A percentile compares a stretch with the other conserved stretches of the same genome.
Evolutionary conservation across 2,329 filamentous ascomycete genomes (phyloP).

Genomic region (Cladophialophora exuberans): DNA sequence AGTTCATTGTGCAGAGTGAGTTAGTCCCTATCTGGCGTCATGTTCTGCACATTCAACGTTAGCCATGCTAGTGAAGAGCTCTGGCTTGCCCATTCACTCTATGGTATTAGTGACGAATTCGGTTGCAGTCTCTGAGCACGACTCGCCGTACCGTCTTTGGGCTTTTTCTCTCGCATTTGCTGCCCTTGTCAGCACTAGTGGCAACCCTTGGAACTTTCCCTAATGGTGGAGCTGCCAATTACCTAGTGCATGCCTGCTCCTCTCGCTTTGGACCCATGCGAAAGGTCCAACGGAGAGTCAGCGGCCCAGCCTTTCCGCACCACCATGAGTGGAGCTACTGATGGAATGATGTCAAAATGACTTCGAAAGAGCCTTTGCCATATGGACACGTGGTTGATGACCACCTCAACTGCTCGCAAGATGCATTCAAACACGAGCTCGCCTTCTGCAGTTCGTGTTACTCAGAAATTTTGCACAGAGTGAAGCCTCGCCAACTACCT

Average conservation of each 20-base stretch:
- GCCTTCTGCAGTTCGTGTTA: conserved; percentile 20
- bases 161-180: too few species aligned
- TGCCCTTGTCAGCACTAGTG: conserved; percentile 13
- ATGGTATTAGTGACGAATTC: too few species aligned
- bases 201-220: neutral
- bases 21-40: too few species aligned
- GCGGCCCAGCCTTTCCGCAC: neutral
- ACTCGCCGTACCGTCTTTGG: too few species aligned
- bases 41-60: neutral
- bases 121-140: too few species aligned
- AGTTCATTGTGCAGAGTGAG: neutral
- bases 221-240: conserved; percentile 4
- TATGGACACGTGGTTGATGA: conserved; percentile 20
- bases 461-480: neutral
- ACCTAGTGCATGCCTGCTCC: too few species aligned
- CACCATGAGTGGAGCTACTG: neutral
- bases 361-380: conserved; percentile 10
- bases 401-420: conserved; percentile 5
- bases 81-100: too few species aligned
- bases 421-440: conserved; percentile 18
- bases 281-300: neutral
- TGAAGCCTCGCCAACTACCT: neutral
- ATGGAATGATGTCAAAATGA: neutral
- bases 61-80: too few species aligned
- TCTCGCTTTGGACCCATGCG: neutral